Percentiles rank a stretch among this genome's conserved stretches.
Conservation (phyloP, 805 yeast species). For the Tetrapisispora namnaoensis region DNA sequence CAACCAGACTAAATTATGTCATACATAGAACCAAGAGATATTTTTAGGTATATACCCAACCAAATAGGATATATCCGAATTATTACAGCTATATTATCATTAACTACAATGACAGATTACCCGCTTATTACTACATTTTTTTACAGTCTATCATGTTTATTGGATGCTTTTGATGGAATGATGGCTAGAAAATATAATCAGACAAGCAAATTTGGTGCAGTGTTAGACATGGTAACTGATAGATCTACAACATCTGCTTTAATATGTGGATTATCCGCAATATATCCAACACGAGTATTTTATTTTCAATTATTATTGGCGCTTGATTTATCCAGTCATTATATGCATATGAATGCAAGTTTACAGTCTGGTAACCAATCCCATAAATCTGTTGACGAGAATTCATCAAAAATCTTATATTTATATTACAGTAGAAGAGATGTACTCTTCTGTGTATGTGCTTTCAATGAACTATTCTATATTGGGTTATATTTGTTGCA, state of each 20-base stretch:
- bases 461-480: slow-evolving; percentile 86
- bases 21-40: slow-evolving; percentile 37
- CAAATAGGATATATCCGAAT: slow-evolving; percentile 84
- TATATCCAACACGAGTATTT: slow-evolving; percentile 49
- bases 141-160: slow-evolving; percentile 79
- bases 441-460: slow-evolving; percentile 85
- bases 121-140: slow-evolving; percentile 69
- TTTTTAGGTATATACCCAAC: slow-evolving; percentile 80
- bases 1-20: not conserved
- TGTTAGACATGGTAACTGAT: slow-evolving; percentile 97
- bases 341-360: slow-evolving; percentile 97
- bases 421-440: slow-evolving; percentile 79
- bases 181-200: slow-evolving; percentile 88
- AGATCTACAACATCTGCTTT: slow-evolving; percentile 94
- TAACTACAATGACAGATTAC: slow-evolving; percentile 71
- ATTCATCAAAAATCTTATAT: slow-evolving; percentile 61
- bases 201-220: slow-evolving; percentile 89
- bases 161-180: slow-evolving; percentile 94
- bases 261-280: slow-evolving; percentile 70
- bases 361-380: slow-evolving; percentile 65
- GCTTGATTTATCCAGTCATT: slow-evolving; percentile 84
- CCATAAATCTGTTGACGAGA: slow-evolving; percentile 73
- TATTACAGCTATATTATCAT: slow-evolving; percentile 68
- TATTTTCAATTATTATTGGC: slow-evolving; percentile 78
- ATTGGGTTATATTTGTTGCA: slow-evolving; percentile 76